phyloP scores from a whole-genome alignment of 257 asterid species.

The Pogostemon cablin region DNA sequence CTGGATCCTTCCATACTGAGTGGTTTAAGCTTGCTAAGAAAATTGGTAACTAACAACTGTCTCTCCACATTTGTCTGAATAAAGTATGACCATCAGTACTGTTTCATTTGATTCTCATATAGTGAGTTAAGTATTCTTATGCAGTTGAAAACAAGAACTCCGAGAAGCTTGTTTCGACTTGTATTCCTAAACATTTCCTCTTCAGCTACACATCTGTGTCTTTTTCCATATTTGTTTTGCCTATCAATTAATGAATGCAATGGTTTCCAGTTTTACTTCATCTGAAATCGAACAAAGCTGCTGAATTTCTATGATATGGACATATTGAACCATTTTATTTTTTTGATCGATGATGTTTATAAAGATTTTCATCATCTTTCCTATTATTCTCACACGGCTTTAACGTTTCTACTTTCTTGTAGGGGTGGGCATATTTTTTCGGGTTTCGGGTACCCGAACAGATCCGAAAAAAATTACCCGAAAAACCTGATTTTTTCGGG shows the following conservation, averaged over 20 bases:
- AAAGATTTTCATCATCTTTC: background rate
- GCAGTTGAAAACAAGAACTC: constrained; percentile 14
- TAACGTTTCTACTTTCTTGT: too few relatives aligned
- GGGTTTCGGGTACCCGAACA: too few relatives aligned
- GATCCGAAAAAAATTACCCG: too few relatives aligned
- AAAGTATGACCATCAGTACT: constrained; percentile 30
- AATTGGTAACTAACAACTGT: constrained; percentile 38
- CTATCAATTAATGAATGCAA: background rate
- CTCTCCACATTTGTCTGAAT: constrained; percentile 18
- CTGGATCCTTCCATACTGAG: constrained; percentile 87
- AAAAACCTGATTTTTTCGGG: too few relatives aligned
- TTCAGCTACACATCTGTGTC: constrained; percentile 27
- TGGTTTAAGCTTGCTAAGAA: constrained; percentile 87
- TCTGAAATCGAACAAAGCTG: background rate
- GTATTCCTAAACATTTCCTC: background rate
- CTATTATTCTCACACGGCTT: too few relatives aligned
- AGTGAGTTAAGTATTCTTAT: background rate
- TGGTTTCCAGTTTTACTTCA: background rate
- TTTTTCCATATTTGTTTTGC: constrained; percentile 19
- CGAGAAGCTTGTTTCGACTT: constrained; percentile 8
- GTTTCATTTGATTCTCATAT: constrained; percentile 12
- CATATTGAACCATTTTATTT: too few relatives aligned
- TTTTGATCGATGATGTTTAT: background rate
- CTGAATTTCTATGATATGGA: too few relatives aligned
- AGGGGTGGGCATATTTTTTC: too few relatives aligned